Base-by-base conservation (phyloP, 208 protist genomes). In the Porcisia deanei region DNA sequence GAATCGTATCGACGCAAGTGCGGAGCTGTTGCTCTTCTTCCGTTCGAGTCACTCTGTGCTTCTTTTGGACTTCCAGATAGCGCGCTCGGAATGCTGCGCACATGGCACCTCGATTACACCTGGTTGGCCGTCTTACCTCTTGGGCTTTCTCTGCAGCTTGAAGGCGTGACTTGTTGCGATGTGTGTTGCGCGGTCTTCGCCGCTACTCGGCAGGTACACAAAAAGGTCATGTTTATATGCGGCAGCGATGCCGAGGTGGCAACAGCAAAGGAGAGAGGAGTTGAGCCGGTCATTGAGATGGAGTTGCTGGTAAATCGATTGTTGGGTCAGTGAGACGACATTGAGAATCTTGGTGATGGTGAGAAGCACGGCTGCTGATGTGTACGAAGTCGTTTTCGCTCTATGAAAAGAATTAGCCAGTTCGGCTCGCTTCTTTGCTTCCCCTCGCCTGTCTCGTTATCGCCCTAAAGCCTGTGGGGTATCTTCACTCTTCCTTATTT, bases 91-190 rank as follows among this genome's bases (percentile, higher is more conserved):
- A 76, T 95, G 66, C 76, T 93, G 47, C 54, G 78, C 18, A 49
- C 58, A 16, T 95, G 91, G 91, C 60, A 82, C 4, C 49, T 64
- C 30, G 55, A 73, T 25, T 71, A 89, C 71, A 71, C 65, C 22
- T 97, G 93, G 93, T 76, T 94, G 16, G 70, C 77, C 0, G 47
- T 89, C 14, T 72, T 95, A 16, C 90, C 93, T 5, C 77, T 94
- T 54, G 86, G 86, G 4, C 73, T 93, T 16, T 87, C 93, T 22
- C 72, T 91, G 41, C 88, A 91, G 58, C 76, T 97, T 2, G 45
- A 71, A 12, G 82, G 82, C 14, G 25, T 22, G 6, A 72, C 65
- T 14, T 66, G 53, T 30, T 71, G 81, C 52, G 80, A 86, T 3
- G 76, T 97, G 54, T 93, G 78, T 68, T 94, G 81, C 72, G 76